Evolutionary conservation across 129 eudicot genomes (phyloP), one percentile per base, ranked within the genome.

Genomic region (Pittosporum tobira): DNA sequence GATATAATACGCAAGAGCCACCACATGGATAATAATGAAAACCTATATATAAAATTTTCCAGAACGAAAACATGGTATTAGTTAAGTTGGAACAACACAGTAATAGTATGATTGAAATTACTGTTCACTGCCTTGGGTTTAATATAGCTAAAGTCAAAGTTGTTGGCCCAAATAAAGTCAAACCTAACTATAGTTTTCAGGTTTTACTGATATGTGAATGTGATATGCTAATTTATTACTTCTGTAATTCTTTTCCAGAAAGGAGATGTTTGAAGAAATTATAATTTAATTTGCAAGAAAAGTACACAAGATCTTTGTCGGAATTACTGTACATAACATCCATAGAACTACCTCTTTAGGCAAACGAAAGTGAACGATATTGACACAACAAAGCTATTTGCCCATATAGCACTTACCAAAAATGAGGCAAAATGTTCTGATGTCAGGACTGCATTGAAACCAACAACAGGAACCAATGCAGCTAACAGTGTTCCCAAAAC

Each of bases 341-440:
- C 40, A 34, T 4, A 34, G n/a, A n/a, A n/a, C n/a, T 34, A 34
- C 7, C 40, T 34, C 40, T 34, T 34, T 34, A 6, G 49, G 23
- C 49, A 45, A 4, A 45, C 4, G 49, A 45, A 45, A 3, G 7
- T n/a, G 3, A 45, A 15, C 28, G 11, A 1, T 23, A 9, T 23
- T 0, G 29, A 49, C 7, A 10, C 6, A 3, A 46, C 36, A 61
- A 20, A 19, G 61, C n/a, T 53, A 27, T 34, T 62, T 19, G 30
- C 13, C 45, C 8, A 45, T 23, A 14, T 27, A 43, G 54, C 63
- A 67, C 94, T 91, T 67, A 91, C 99, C 84, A 91, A 60, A 64
- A 91, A 91, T 57, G 99, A 91, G 52, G 90, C 99, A 81, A 91
- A 91, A 77, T 91, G 99, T 71, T 91, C 96, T 25, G 99, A 91